phyloP scores from a whole-genome alignment of 768 basidiomycete genomes.

The Panellus pusillus region DNA sequence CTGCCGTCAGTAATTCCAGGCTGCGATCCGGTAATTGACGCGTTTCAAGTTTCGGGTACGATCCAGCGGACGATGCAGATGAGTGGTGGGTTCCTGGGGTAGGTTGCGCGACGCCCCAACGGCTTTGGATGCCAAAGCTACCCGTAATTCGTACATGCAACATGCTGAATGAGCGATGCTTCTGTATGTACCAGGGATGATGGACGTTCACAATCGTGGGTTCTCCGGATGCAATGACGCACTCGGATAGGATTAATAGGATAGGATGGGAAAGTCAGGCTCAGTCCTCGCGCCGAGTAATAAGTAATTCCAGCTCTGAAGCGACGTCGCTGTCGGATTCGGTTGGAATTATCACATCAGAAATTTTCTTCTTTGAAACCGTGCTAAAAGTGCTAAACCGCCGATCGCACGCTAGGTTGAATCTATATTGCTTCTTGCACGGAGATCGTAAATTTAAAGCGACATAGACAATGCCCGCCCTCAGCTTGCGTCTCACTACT shows the following conservation, averaged over 20 bases:
- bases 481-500: too few species aligned
- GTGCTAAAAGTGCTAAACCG: background rate
- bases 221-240: too few species aligned
- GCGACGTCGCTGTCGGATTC: too few species aligned
- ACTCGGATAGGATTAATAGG: too few species aligned
- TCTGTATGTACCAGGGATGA: too few species aligned
- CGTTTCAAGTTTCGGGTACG: conserved; percentile 9
- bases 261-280: too few species aligned
- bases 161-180: background rate
- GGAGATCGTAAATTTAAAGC: background rate
- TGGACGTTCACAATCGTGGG: too few species aligned
- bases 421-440: background rate
- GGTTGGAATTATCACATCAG: too few species aligned
- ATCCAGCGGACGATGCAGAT: conserved; percentile 16
- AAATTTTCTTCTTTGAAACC: too few species aligned
- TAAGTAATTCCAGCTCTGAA: too few species aligned
- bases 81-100: conserved; percentile 20
- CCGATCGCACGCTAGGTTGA: background rate
- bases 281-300: background rate
- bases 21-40: background rate
- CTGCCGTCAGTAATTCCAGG: background rate
- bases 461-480: background rate
- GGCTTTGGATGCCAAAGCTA: background rate
- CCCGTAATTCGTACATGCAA: background rate
- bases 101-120: conserved; percentile 8